These are phyloP conservation scores for Rhodotorula diobovata DNA, from an alignment of 768 basidiomycete species.

Conservation along the genomic window DNA sequence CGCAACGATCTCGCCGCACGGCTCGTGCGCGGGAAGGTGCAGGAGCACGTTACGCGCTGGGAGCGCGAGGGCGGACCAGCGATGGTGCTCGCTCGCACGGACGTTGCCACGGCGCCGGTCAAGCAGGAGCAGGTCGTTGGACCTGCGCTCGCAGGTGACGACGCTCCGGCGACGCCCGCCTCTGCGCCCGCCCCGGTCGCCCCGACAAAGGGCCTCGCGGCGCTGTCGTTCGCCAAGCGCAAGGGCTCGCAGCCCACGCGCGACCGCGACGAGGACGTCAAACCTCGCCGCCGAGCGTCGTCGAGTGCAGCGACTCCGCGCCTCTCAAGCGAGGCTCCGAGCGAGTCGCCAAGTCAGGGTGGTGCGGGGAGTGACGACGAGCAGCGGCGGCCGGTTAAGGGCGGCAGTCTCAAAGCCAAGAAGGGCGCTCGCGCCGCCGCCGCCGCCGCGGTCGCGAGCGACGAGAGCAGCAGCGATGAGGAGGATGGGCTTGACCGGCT, in stretches of 20 bases:
- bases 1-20: slow-evolving; percentile 31
- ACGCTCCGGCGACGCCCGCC: slow-evolving; percentile 14
- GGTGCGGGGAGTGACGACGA: slow-evolving; percentile 13
- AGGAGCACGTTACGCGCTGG: slow-evolving; percentile 32
- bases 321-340: slow-evolving; percentile 32
- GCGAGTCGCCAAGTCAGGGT: slow-evolving; percentile 13
- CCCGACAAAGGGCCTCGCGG: neutral
- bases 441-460: no score
- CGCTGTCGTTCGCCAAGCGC: slow-evolving; percentile 29
- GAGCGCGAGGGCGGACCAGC: slow-evolving; percentile 15
- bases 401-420: neutral
- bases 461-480: slow-evolving; percentile 16
- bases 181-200: neutral
- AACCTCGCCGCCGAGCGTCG: neutral
- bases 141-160: neutral
- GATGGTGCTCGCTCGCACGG: neutral
- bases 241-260: neutral
- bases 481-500: neutral
- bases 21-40: slow-evolving; percentile 31
- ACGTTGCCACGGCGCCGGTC: slow-evolving; percentile 13
- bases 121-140: neutral
- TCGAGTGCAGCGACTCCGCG: slow-evolving; percentile 1
- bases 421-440: neutral
- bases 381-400: no score
- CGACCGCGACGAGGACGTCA: neutral